These are phyloP conservation scores for Chaetomium cochliodes DNA, from an alignment of 495 filamentous ascomycete species.

Conservation along the genomic window DNA sequence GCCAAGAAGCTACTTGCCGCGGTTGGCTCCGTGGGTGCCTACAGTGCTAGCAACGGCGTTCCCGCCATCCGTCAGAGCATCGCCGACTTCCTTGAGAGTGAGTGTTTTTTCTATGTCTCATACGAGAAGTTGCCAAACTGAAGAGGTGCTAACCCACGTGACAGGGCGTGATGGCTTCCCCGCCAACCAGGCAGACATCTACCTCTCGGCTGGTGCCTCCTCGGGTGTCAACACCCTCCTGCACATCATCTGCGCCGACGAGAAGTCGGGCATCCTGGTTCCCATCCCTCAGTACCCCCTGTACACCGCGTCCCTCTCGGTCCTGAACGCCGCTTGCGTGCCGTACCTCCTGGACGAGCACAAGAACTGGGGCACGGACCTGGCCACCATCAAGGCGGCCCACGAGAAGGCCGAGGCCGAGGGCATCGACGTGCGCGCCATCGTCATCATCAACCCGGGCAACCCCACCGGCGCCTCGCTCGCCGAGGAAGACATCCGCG, in stretches of 20 bases:
- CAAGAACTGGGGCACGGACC: slow-evolving; percentile 81
- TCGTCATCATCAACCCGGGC: slow-evolving; percentile 97
- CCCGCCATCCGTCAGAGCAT: slow-evolving; percentile 82
- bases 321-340: slow-evolving; percentile 83
- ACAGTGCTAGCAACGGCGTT: slow-evolving; percentile 89
- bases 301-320: slow-evolving; percentile 87
- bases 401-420: slow-evolving; percentile 67
- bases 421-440: slow-evolving; percentile 82
- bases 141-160: background rate
- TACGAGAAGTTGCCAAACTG: too few species aligned
- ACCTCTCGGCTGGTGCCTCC: slow-evolving; percentile 85
- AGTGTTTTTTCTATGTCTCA: slow-evolving; percentile 19
- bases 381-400: slow-evolving; percentile 67
- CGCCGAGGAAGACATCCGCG: slow-evolving; percentile 69
- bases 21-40: slow-evolving; percentile 90
- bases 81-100: slow-evolving; percentile 86
- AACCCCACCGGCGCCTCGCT: slow-evolving; percentile 94
- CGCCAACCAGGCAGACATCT: slow-evolving; percentile 73
- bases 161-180: slow-evolving; percentile 81
- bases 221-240: slow-evolving; percentile 91
- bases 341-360: slow-evolving; percentile 90
- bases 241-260: slow-evolving; percentile 77
- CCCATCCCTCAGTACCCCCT: slow-evolving; percentile 98
- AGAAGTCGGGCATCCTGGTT: slow-evolving; percentile 81
- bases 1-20: slow-evolving; percentile 75